Conservation (phyloP, 192 early-diverging fungal species). For the Lobulomyces angularis region DNA sequence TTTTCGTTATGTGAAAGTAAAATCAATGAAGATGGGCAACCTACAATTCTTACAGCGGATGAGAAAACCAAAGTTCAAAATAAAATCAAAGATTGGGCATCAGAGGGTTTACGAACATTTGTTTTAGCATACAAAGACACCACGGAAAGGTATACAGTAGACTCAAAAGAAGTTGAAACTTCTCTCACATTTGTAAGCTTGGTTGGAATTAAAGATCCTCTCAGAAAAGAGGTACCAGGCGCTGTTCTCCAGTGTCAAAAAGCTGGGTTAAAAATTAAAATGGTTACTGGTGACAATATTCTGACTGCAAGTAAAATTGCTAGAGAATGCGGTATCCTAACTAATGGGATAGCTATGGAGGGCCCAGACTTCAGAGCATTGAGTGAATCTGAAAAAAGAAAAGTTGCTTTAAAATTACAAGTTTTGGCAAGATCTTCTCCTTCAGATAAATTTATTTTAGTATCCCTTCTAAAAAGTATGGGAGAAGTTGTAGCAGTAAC, state of each 20-base stretch:
- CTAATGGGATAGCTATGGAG: conserved; percentile 41
- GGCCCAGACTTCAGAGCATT: conserved; percentile 43
- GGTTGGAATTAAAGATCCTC: conserved; percentile 47
- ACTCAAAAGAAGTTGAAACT: conserved; percentile 35
- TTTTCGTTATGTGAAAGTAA: conserved; percentile 35
- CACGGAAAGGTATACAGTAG: conserved; percentile 18
- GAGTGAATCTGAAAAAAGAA: conserved; percentile 31
- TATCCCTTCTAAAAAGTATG: conserved; percentile 31
- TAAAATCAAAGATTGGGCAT: conserved; percentile 43
- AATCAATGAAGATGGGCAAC: too few relatives aligned
- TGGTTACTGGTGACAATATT: conserved; percentile 54
- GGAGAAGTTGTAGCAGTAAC: conserved; percentile 52
- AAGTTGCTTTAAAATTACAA: conserved; percentile 30
- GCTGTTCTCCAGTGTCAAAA: conserved; percentile 38
- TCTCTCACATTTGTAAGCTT: conserved; percentile 38
- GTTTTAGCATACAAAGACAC: conserved; percentile 40
- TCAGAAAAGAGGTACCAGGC: conserved; percentile 41
- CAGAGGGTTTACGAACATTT: conserved; percentile 40
- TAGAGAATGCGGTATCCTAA: conserved; percentile 39
- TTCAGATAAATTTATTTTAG: conserved; percentile 40
- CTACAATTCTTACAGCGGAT: conserved; percentile 20
- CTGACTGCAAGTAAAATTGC: conserved; percentile 49
- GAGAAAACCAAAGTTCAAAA: conserved; percentile 17
- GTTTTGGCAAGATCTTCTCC: conserved; percentile 41
- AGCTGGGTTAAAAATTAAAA: conserved; percentile 38